Base-by-base conservation (phyloP, 768 basidiomycete genomes). In the Suillus variegatus region DNA sequence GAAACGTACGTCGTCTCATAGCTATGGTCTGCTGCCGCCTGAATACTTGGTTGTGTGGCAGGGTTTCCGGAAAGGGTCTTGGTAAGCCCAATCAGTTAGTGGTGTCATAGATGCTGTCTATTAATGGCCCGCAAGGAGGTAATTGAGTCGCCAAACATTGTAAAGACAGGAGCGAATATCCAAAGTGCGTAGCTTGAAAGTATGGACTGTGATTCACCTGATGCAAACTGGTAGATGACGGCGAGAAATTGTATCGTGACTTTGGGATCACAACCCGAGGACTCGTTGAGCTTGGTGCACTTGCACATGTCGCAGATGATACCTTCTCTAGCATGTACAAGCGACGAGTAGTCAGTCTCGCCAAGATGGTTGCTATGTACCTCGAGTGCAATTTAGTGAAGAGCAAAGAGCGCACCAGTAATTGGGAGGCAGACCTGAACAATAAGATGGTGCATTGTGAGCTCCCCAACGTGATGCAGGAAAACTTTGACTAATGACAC, bases 121-220 rank as follows among this genome's bases (percentile, higher is more conserved):
- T 28, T 61, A 7, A 20, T 28, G 0, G 12, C 52, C 41, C 1
- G 6, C 43, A 63, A 86, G 84, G 79, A 81, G 47, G 61, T 85
- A n/a, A 78, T 86, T 14, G 82, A 85, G 67, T 74, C 76, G 16
- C 70, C 78, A 16, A 65, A 72, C 13, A 72, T 82, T 14, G 60
- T 78, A 44, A 86, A 86, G 68, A 73, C 79, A 4, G 85, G 85
- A 20, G 82, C 78, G 8, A 84, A 85, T 63, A 85, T 85, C 61
- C 72, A 77, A 36, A 80, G 84, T 84, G 60, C 63, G 82, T 76
- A 14, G 25, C 35, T 22, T 41, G 16, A 3, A 9, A 12, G 18
- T 22, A 0, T n/a, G 13, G 18, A 0, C 32, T 55, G 13, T 64
- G 1, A 5, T 47, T 16, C 14, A 36, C 4, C 35, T 65, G 56